Conservation (phyloP, 257 asterid species). For the Jaltomata sinuosa region DNA sequence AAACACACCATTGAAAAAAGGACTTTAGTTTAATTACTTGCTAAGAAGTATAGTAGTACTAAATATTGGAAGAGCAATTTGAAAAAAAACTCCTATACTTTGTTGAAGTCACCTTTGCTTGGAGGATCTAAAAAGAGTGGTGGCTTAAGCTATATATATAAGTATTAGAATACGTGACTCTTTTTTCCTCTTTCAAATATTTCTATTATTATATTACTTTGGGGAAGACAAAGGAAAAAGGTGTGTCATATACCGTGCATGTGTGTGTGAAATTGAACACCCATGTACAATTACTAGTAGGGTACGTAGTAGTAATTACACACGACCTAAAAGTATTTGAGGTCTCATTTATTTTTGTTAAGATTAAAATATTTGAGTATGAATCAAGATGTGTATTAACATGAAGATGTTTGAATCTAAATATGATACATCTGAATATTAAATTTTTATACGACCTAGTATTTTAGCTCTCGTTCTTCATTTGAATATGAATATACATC, state of each 20-base stretch:
- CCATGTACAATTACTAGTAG: not conserved
- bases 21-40: not conserved
- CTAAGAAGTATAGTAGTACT: not conserved
- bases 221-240: too few species aligned
- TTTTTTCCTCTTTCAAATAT: not conserved
- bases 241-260: too few species aligned
- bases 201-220: not conserved
- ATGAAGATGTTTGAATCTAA: too few species aligned
- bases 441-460: too few species aligned
- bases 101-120: not conserved
- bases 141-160: not conserved
- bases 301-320: not conserved
- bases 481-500: not conserved
- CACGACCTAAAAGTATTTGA: not conserved
- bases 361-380: not conserved
- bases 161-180: not conserved
- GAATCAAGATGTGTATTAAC: too few species aligned
- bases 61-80: not conserved
- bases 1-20: conserved; percentile 47
- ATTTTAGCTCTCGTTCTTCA: too few species aligned
- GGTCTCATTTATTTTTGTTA: not conserved
- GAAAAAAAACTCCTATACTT: not conserved
- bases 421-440: too few species aligned
- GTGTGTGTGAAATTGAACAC: too few species aligned
- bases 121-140: not conserved